Conservation (phyloP, 2,329 filamentous ascomycete genomes). For the Aspergillus japonicus region DNA sequence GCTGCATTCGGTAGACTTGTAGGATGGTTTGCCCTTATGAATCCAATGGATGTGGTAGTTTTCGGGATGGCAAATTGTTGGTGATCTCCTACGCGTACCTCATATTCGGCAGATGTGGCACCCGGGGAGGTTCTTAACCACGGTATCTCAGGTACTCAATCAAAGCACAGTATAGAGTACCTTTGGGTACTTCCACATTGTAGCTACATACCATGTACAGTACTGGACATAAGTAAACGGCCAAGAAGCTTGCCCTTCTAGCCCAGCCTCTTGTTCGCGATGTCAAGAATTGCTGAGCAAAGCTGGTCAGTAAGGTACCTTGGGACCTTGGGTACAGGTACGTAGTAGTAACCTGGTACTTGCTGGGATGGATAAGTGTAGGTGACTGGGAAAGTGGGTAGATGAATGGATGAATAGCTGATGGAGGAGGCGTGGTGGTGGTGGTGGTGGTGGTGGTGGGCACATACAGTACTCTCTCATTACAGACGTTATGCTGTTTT, state of each 20-base stretch:
- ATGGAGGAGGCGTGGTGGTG: neutral
- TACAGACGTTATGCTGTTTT: neutral
- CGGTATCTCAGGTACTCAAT: conserved; percentile 5
- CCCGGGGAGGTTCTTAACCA: neutral
- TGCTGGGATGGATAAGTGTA: neutral
- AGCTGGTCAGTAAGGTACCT: neutral
- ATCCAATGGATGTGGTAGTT: too few relatives aligned
- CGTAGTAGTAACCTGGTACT: too few relatives aligned
- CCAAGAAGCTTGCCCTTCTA: neutral
- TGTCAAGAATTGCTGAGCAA: neutral
- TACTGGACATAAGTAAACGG: neutral
- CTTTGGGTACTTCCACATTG: neutral
- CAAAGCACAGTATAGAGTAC: neutral
- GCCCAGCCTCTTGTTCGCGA: neutral
- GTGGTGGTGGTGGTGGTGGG: neutral
- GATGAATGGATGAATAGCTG: neutral
- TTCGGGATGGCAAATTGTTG: neutral
- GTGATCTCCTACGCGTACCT: neutral
- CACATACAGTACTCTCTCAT: neutral
- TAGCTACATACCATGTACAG: too few relatives aligned
- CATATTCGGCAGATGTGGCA: neutral
- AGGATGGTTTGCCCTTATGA: neutral
- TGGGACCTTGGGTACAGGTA: too few relatives aligned
- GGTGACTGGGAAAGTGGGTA: neutral
- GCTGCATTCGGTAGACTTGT: neutral